These are phyloP conservation scores for Elaeagnus macrophylla DNA, from an alignment of 306 rosid species.

Conservation along the genomic window DNA sequence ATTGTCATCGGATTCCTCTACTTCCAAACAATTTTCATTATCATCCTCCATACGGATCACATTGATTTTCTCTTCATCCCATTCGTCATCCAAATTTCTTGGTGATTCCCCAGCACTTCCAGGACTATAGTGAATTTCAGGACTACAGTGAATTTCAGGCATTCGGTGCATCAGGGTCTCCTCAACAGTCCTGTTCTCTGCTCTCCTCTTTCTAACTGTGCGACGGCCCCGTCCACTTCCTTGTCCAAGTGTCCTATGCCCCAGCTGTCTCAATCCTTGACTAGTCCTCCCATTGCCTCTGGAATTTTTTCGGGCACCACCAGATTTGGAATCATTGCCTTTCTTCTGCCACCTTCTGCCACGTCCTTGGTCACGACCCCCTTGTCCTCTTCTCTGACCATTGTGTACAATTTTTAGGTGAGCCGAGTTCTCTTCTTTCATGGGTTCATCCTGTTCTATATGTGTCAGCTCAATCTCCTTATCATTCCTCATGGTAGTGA, in stretches of 20 bases:
- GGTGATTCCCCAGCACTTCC: constrained; percentile 53
- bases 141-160: constrained; percentile 26
- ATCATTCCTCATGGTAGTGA: constrained; percentile 39
- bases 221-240: constrained; percentile 84
- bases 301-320: constrained; percentile 26
- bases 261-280: constrained; percentile 47
- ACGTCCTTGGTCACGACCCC: constrained; percentile 58
- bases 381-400: constrained; percentile 62
- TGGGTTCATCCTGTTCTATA: constrained; percentile 27
- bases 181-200: constrained; percentile 56
- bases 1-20: constrained; percentile 73
- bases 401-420: constrained; percentile 41
- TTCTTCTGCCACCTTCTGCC: constrained; percentile 51
- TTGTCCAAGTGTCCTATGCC: constrained; percentile 43
- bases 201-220: constrained; percentile 73
- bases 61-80: constrained; percentile 60
- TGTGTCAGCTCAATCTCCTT: constrained; percentile 43
- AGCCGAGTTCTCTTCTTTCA: constrained; percentile 34
- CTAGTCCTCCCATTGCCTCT: constrained; percentile 35
- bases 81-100: constrained; percentile 54
- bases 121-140: constrained; percentile 32
- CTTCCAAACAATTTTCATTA: constrained; percentile 37
- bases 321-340: constrained; percentile 36
- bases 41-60: constrained; percentile 39
- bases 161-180: constrained; percentile 38